These are phyloP conservation scores for Colletotrichum sansevieriae DNA, from an alignment of 2,329 filamentous ascomycete species.

Conservation along the genomic window DNA sequence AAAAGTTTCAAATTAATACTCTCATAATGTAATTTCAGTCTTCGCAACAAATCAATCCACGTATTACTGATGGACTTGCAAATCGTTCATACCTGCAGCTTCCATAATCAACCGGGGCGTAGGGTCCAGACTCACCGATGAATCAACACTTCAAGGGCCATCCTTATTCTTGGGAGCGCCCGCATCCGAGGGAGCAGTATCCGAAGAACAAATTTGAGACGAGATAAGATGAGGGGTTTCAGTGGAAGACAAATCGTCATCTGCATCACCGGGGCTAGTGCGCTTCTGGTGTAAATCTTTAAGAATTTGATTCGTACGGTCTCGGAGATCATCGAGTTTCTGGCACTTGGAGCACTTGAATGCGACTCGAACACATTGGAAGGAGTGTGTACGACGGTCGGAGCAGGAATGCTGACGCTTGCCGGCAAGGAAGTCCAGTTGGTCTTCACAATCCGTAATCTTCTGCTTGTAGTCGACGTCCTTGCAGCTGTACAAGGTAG, in stretches of 20 bases:
- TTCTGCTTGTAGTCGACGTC: conserved; percentile 38
- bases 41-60: too few species aligned
- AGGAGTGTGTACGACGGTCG: conserved; percentile 10
- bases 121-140: background rate
- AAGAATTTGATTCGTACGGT: conserved; percentile 17
- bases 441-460: conserved; percentile 20
- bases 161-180: background rate
- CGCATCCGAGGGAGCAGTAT: background rate
- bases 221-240: conserved; percentile 47
- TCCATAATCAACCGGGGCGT: too few species aligned
- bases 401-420: conserved; percentile 6
- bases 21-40: too few species aligned
- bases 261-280: background rate
- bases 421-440: conserved; percentile 26
- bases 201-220: background rate
- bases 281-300: conserved; percentile 15
- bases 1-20: too few species aligned
- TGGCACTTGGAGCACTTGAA: conserved; percentile 30
- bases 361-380: conserved; percentile 23
- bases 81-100: too few species aligned
- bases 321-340: conserved; percentile 18
- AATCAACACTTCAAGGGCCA: background rate
- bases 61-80: too few species aligned
- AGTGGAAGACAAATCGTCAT: conserved; percentile 17
- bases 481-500: conserved; percentile 42